A percentile compares a stretch with the other conserved stretches of the same genome.
These are phyloP conservation scores for Lentinus brumalis DNA, from an alignment of 768 basidiomycete species.

Conservation along the genomic window DNA sequence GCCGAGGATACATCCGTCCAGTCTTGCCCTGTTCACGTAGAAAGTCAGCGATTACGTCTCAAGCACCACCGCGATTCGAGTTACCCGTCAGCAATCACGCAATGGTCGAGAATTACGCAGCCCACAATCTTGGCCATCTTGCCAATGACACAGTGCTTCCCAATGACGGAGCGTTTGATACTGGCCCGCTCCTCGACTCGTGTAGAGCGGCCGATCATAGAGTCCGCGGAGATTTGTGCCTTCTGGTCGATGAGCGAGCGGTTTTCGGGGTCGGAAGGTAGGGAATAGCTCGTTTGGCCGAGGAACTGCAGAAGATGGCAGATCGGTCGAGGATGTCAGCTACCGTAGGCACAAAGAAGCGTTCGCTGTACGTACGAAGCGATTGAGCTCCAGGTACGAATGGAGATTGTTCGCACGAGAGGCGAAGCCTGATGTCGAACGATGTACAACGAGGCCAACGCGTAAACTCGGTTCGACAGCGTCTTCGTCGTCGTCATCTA, in stretches of 20 bases:
- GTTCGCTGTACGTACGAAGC: constrained; percentile 53
- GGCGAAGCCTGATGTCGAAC: constrained; percentile 53
- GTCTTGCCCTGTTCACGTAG: constrained; percentile 54
- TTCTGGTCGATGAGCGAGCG: constrained; percentile 74
- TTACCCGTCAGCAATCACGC: constrained; percentile 85
- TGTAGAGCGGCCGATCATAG: constrained; percentile 80
- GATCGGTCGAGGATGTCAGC: not conserved
- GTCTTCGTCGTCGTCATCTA: constrained; percentile 38
- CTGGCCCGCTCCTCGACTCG: constrained; percentile 77
- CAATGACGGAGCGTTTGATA: constrained; percentile 64
- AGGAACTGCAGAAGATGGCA: constrained; percentile 46
- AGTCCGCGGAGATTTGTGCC: constrained; percentile 82
- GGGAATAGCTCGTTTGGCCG: constrained; percentile 48
- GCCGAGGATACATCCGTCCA: constrained; percentile 77
- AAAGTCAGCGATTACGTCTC: not conserved
- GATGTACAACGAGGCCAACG: constrained; percentile 65
- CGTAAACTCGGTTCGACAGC: constrained; percentile 51
- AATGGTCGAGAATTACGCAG: constrained; percentile 87
- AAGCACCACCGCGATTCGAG: constrained; percentile 22
- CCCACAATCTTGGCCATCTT: constrained; percentile 78
- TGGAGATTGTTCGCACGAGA: constrained; percentile 77
- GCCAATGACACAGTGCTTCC: constrained; percentile 54
- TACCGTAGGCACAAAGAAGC: not conserved
- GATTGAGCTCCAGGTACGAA: constrained; percentile 78
- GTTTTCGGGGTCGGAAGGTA: constrained; percentile 63